Evolutionary conservation across 805 yeast species (phyloP), one percentile per base, ranked within the genome.

Genomic region (Cephaloascus albidus): DNA sequence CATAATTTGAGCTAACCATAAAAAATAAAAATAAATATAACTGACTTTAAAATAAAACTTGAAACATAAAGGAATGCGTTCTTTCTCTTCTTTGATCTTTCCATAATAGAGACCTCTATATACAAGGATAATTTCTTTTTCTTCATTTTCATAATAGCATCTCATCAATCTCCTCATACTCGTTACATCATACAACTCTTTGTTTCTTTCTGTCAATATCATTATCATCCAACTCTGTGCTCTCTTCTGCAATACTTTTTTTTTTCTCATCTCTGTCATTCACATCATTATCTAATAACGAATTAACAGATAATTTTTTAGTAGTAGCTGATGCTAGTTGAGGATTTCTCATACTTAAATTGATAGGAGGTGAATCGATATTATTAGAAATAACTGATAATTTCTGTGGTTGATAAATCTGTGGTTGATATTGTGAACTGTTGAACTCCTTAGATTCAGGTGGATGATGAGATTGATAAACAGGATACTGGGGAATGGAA

Each of bases 371-470:
- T 3, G 40, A 18, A n/a, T 15, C 33, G 34, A 6, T 27, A 10
- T 20, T 20, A 6, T 38, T 40, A 18, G 33, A 30, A 14, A 28
- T 34, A 14, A 43, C 19, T 30, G 19, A 6, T 10, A 31, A 3
- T 35, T 18, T 35, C 31, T n/a, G 39, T 18, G 10, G 39, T 39
- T 15, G 39, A 38, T 35, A 41, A 38, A 31, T n/a, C 14, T 31
- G 33, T 6, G 33, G 33, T 15, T 31, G 33, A 23, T 23, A 23
- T 12, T 23, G 28, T n/a, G 33, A 31, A n/a, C n/a, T 6, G 6
- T 6, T 10, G 14, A 14, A 26, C 14, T 10, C 32, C 38, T 27
- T 33, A 40, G 40, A 17, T 28, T 35, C 2, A 38, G 26, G 33
- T 37, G 36, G 23, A 36, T 20, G 4, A 38, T 37, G 5, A 40